A percentile compares a stretch with the other conserved stretches of the same genome.
phyloP scores from a whole-genome alignment of 176 grass and related monocot species.

The Phyllostachys edulis region DNA sequence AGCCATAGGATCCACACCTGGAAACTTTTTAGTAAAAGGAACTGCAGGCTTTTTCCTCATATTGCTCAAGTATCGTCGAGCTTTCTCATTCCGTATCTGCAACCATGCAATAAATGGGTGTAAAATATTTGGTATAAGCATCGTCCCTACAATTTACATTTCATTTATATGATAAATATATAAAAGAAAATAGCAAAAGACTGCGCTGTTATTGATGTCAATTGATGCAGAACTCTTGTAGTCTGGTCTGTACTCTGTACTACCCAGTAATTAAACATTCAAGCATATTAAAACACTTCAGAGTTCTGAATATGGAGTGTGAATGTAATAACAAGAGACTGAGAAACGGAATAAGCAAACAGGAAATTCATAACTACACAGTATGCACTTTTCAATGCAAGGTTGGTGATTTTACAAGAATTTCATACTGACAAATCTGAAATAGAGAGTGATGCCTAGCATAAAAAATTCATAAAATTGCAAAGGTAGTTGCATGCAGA shows the following conservation, averaged over 20 bases:
- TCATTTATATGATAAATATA: background rate
- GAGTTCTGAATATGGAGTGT: background rate
- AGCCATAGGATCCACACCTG: conserved; percentile 69
- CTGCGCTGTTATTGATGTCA: conserved; percentile 4
- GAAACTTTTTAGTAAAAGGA: conserved; percentile 79
- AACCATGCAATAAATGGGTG: background rate
- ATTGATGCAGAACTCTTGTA: background rate
- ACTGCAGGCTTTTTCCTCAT: conserved; percentile 80
- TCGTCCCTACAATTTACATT: background rate
- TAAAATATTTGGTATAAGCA: background rate
- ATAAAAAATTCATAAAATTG: background rate
- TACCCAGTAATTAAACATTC: background rate
- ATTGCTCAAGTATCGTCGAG: conserved; percentile 77
- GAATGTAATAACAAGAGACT: background rate
- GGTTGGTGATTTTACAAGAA: conserved; percentile 3
- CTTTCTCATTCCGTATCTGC: conserved; percentile 94
- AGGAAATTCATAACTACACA: background rate
- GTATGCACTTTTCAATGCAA: background rate
- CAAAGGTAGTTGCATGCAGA: background rate
- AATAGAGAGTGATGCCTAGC: background rate
- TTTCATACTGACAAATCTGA: background rate
- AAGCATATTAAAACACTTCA: background rate
- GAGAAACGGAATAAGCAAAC: conserved; percentile 17
- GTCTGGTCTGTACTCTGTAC: background rate
- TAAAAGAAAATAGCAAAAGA: background rate